Evolutionary conservation across 2,329 filamentous ascomycete species (phyloP).

Genomic region (Lojkania enalia): DNA sequence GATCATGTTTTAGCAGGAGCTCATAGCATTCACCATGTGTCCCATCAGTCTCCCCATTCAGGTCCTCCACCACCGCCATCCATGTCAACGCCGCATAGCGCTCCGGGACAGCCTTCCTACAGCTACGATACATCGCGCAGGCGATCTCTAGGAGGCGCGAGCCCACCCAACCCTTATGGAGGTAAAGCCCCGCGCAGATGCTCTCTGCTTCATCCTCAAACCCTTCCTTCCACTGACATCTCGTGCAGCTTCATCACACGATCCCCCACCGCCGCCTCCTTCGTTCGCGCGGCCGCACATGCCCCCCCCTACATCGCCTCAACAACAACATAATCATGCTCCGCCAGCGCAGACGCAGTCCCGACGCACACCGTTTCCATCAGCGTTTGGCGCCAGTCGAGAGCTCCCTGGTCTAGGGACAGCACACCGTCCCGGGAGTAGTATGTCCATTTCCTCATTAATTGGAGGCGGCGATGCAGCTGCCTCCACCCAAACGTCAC

Average conservation of each 20-base stretch:
- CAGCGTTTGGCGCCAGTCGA: slow-evolving; percentile 53
- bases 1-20: slow-evolving; percentile 31
- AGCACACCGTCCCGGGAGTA: slow-evolving; percentile 61
- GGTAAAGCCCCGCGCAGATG: slow-evolving; percentile 31
- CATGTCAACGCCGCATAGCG: slow-evolving; percentile 37
- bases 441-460: slow-evolving; percentile 76
- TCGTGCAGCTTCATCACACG: slow-evolving; percentile 41
- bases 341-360: slow-evolving; percentile 30
- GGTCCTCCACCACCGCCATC: slow-evolving; percentile 38
- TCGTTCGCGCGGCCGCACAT: slow-evolving; percentile 51
- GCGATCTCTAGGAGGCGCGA: slow-evolving; percentile 47
- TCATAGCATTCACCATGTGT: slow-evolving; percentile 31
- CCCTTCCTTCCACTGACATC: slow-evolving; percentile 30
- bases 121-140: slow-evolving; percentile 49
- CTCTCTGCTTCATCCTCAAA: slow-evolving; percentile 11
- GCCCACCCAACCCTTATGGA: slow-evolving; percentile 39
- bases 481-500: slow-evolving; percentile 39
- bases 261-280: slow-evolving; percentile 45
- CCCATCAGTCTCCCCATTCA: slow-evolving; percentile 33
- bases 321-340: slow-evolving; percentile 43
- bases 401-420: slow-evolving; percentile 59
- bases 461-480: slow-evolving; percentile 60
- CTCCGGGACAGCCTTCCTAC: slow-evolving; percentile 43
- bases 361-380: slow-evolving; percentile 50
- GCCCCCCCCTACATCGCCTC: slow-evolving; percentile 55